These are phyloP conservation scores for Magnolia officinalis DNA, from an alignment of 164 flowering plant species.

Conservation along the genomic window DNA sequence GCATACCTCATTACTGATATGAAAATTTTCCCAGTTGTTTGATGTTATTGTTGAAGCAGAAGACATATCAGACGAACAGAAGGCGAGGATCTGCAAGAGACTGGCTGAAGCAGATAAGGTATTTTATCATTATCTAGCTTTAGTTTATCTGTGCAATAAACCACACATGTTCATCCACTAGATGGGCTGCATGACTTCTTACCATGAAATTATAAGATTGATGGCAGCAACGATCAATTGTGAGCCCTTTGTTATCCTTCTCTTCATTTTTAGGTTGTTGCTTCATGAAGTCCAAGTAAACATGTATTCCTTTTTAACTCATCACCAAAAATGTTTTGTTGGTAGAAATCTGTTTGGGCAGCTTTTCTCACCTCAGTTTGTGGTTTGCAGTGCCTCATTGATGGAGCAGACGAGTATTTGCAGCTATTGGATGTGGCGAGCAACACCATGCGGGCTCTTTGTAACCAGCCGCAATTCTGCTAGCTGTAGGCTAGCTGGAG, in stretches of 20 bases:
- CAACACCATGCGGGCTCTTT: conserved; percentile 63
- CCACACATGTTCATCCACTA: too few relatives aligned
- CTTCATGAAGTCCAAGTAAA: background rate
- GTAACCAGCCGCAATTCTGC: conserved; percentile 54
- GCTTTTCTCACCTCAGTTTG: background rate
- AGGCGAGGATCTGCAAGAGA: conserved; percentile 81
- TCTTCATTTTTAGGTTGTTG: background rate
- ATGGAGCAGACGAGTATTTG: conserved; percentile 96
- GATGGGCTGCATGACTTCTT: background rate
- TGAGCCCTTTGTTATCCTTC: background rate
- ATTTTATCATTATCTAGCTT: conserved; percentile 2
- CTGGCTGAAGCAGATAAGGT: conserved; percentile 93
- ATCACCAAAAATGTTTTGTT: background rate
- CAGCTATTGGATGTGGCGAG: conserved; percentile 88
- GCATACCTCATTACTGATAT: background rate
- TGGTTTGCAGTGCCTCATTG: conserved; percentile 73
- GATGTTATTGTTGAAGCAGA: conserved; percentile 72
- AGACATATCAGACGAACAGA: conserved; percentile 83
- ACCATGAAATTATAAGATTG: background rate
- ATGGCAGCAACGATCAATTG: background rate
- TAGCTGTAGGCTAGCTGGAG: background rate
- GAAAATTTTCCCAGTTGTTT: conserved; percentile 26
- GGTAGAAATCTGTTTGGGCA: background rate
- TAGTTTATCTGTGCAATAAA: background rate
- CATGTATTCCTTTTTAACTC: background rate